These are phyloP conservation scores for Podospora australis DNA, from an alignment of 495 filamentous ascomycete species.

Conservation along the genomic window DNA sequence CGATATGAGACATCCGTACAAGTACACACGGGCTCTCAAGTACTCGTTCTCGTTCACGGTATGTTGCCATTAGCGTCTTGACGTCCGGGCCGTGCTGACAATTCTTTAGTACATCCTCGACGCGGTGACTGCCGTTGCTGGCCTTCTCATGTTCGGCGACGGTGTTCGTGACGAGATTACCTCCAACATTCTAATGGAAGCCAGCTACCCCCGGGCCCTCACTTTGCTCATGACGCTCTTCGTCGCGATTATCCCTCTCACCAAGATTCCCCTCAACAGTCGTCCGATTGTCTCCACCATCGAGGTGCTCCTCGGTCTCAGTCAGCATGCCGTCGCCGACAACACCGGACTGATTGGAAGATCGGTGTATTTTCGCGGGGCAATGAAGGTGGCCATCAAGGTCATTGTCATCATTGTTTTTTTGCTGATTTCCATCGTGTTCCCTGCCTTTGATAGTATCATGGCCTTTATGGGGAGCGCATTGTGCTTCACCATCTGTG, in stretches of 20 bases:
- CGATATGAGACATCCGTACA: conserved; percentile 92
- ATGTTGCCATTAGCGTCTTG: conserved; percentile 21
- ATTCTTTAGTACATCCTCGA: conserved; percentile 65
- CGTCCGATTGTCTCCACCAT: conserved; percentile 80
- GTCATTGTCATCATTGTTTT: conserved; percentile 40
- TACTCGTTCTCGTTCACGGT: conserved; percentile 88
- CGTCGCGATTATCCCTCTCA: conserved; percentile 87
- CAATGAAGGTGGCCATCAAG: conserved; percentile 56
- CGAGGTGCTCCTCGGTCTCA: conserved; percentile 73
- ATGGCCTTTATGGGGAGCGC: conserved; percentile 90
- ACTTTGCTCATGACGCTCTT: conserved; percentile 74
- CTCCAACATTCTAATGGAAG: conserved; percentile 68
- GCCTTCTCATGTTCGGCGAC: conserved; percentile 91
- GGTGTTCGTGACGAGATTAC: conserved; percentile 81
- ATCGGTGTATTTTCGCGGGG: conserved; percentile 50
- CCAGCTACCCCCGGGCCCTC: conserved; percentile 67
- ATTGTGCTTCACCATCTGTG: conserved; percentile 91
- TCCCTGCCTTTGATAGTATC: conserved; percentile 85
- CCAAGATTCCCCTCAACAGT: conserved; percentile 88
- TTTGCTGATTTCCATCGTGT: conserved; percentile 59
- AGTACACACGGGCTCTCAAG: conserved; percentile 69
- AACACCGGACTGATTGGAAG: conserved; percentile 42
- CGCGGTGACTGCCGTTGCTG: conserved; percentile 68
- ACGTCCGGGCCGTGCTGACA: background rate
- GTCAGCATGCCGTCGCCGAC: conserved; percentile 45